Evolutionary conservation across 768 basidiomycete genomes (phyloP).

Genomic region (Glaciozyma martinii): DNA sequence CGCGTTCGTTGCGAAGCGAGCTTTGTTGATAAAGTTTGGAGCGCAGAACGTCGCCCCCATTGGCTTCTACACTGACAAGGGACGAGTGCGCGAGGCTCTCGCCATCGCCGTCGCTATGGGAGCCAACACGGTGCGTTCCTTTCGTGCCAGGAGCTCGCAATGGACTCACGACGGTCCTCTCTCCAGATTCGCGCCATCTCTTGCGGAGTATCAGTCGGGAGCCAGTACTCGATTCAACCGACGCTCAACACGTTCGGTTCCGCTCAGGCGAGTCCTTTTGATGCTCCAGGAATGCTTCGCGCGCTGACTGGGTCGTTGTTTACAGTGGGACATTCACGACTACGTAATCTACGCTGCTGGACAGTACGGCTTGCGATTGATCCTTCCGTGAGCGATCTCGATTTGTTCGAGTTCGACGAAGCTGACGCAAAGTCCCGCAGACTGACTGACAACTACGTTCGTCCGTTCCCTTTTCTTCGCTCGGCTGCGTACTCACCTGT

Average conservation of each 20-base stretch:
- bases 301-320: neutral
- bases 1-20: no score
- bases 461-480: no score
- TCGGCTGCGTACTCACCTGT: no score
- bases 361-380: slow-evolving; percentile 28
- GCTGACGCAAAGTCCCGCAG: no score
- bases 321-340: slow-evolving; percentile 12
- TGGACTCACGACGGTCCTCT: slow-evolving; percentile 20
- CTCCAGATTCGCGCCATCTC: slow-evolving; percentile 35
- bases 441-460: no score
- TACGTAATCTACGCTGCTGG: slow-evolving; percentile 18
- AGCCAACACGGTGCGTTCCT: slow-evolving; percentile 33
- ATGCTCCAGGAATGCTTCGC: neutral
- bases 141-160: slow-evolving; percentile 1
- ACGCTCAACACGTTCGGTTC: neutral
- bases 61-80: slow-evolving; percentile 24
- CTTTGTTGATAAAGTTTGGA: neutral
- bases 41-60: slow-evolving; percentile 25
- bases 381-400: slow-evolving; percentile 22
- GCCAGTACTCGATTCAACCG: slow-evolving; percentile 31
- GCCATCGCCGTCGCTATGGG: slow-evolving; percentile 34
- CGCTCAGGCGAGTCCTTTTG: no score
- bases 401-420: no score
- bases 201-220: slow-evolving; percentile 34
- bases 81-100: slow-evolving; percentile 25